Evolutionary conservation across 148 eudicot species (phyloP), one percentile per base, ranked within the genome.

Genomic region (Cornus suecica): DNA sequence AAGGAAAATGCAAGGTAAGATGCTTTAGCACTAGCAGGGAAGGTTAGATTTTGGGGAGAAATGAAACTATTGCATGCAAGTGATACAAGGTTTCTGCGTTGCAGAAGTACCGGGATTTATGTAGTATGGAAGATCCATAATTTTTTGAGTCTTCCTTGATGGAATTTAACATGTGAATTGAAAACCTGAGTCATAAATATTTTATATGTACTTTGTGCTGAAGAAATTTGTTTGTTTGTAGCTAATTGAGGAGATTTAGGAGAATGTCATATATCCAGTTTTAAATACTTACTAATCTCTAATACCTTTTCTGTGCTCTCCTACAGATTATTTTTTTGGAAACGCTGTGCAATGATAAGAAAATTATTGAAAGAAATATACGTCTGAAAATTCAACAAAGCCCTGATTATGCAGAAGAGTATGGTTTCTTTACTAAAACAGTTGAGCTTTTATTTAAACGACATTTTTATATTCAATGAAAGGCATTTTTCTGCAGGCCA

Each of bases 381-480:
- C 94, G 99, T 48, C 91, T 95, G 77, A 95, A 95, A 83, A 91
- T 95, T 83, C 99, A 95, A 82, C 99, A 95, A 76, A 95, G 99
- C 84, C 99, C 99, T 71, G 99, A 95, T 78, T 95, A 95, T 83
- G 92, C 99, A 41, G 99, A 95, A 79, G 87, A 91, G 99, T 95
- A 88, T 80, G 94, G 71, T 30, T 61, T 26, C 77, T 45, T 45
- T 65, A 26, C 67, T 65, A 48, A 69, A 66, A 29, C 72, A 45
- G 45, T 18, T 65, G 23, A 67, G 61, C 34, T 66, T 5, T 56
- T 68, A 37, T 62, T 25, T 68, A 51, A 28, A 52, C 66, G n/a
- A 27, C 74, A 27, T 23, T 28, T 79, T 8, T 32, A 8, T 68
- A 60, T 67, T 48, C 75, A 42, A 27, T 83, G 72, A 81, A 62